These are phyloP conservation scores for Pisolithus albus DNA, from an alignment of 768 basidiomycete species.

Conservation along the genomic window DNA sequence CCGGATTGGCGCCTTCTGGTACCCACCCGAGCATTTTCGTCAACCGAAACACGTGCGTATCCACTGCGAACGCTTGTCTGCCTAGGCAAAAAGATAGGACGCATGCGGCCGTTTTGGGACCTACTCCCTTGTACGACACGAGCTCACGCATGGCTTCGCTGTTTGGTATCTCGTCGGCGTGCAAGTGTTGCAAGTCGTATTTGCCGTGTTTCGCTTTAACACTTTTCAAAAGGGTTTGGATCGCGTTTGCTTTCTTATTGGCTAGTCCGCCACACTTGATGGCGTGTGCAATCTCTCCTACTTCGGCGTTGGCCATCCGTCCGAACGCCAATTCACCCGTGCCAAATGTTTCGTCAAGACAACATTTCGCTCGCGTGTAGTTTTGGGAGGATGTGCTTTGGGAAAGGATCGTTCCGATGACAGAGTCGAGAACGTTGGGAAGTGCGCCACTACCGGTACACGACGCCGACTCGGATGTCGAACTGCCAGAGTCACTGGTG, in stretches of 20 bases:
- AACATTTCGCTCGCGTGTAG: constrained; percentile 42
- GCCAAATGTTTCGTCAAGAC: constrained; percentile 44
- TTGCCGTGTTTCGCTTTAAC: constrained; percentile 41
- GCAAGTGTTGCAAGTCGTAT: constrained; percentile 55
- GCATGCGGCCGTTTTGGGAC: constrained; percentile 59
- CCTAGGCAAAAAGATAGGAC: constrained; percentile 56
- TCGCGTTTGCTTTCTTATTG: constrained; percentile 51
- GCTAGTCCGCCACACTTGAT: constrained; percentile 52
- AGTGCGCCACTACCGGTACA: constrained; percentile 36
- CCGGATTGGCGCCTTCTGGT: constrained; percentile 38
- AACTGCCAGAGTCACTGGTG: background rate
- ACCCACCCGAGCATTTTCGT: constrained; percentile 41
- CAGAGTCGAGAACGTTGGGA: constrained; percentile 50
- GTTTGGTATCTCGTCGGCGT: constrained; percentile 27
- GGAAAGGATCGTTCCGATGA: constrained; percentile 54
- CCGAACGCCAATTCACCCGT: constrained; percentile 38
- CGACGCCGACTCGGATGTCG: constrained; percentile 32
- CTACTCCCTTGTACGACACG: constrained; percentile 50
- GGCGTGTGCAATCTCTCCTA: constrained; percentile 38
- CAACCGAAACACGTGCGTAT: constrained; percentile 55
- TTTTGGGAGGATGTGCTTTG: constrained; percentile 52
- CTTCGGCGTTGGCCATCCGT: constrained; percentile 40
- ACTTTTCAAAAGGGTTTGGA: constrained; percentile 40
- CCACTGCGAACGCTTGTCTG: constrained; percentile 56
- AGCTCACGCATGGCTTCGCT: constrained; percentile 52